Percentiles rank a stretch among this genome's conserved stretches.
phyloP scores from a whole-genome alignment of 2,329 filamentous ascomycete species.

The Chaetomiaceae sp. region DNA sequence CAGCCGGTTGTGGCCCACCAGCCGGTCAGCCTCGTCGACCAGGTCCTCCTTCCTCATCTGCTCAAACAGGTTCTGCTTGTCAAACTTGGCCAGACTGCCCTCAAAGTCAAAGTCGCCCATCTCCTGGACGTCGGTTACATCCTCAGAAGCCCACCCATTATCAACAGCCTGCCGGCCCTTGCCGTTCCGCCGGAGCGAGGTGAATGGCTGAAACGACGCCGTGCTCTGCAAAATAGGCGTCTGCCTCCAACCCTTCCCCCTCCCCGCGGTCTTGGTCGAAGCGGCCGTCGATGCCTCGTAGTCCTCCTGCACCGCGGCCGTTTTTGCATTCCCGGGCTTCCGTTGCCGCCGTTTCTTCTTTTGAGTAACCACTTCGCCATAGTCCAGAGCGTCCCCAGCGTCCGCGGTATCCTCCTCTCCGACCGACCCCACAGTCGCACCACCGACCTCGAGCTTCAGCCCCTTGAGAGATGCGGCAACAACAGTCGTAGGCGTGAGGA shows the following conservation, averaged over 20 bases:
- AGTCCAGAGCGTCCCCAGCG: constrained; percentile 20
- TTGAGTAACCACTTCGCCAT: constrained; percentile 23
- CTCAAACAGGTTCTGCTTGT: constrained; percentile 87
- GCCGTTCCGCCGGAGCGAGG: constrained; percentile 53
- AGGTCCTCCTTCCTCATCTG: constrained; percentile 86
- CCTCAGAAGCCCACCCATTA: constrained; percentile 92
- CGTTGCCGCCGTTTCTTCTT: constrained; percentile 31
- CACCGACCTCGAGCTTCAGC: constrained; percentile 22
- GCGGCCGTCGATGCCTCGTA: constrained; percentile 22
- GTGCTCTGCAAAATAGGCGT: constrained; percentile 57
- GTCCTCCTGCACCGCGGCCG: constrained; percentile 27
- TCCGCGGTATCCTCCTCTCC: constrained; percentile 22
- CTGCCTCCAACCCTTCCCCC: constrained; percentile 54
- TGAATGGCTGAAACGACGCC: constrained; percentile 58
- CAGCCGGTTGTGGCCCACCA: constrained; percentile 81
- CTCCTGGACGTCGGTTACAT: constrained; percentile 90
- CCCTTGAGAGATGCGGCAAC: constrained; percentile 24
- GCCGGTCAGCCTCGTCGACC: constrained; percentile 81
- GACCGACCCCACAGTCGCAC: constrained; percentile 11
- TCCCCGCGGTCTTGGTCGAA: constrained; percentile 24
- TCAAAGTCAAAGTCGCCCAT: constrained; percentile 94
- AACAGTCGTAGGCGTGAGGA: constrained; percentile 21
- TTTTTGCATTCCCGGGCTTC: constrained; percentile 31
- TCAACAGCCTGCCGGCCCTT: constrained; percentile 45
- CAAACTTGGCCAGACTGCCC: constrained; percentile 84